Percentiles rank a stretch among this genome's conserved stretches.
phyloP scores from a whole-genome alignment of 306 rosid species.

The Lagenaria siceraria region DNA sequence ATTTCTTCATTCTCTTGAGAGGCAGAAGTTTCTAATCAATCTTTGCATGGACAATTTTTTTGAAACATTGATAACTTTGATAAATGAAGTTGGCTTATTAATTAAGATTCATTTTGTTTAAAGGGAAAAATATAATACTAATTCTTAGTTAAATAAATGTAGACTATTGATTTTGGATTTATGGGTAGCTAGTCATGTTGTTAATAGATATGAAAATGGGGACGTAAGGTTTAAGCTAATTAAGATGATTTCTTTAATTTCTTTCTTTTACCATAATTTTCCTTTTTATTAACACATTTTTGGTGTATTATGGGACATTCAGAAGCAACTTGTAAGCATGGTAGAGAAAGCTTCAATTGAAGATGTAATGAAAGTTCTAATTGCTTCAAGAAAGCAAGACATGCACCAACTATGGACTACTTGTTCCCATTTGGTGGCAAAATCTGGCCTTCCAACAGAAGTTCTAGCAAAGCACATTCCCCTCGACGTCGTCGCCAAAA shows the following conservation, averaged over 20 bases:
- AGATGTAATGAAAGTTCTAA: slow-evolving; percentile 88
- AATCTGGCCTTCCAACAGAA: slow-evolving; percentile 85
- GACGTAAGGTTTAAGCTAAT: neutral
- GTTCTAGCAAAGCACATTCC: slow-evolving; percentile 88
- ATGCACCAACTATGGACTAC: slow-evolving; percentile 97
- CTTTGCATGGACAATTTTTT: neutral
- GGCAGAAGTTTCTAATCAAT: neutral
- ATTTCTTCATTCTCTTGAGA: neutral
- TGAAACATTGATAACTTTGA: neutral
- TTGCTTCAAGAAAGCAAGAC: slow-evolving; percentile 93
- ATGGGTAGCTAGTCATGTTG: neutral
- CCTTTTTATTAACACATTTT: neutral
- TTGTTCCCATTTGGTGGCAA: slow-evolving; percentile 85
- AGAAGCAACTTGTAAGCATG: slow-evolving; percentile 98
- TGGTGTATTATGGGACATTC: slow-evolving; percentile 4
- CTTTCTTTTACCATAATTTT: neutral
- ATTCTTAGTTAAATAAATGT: neutral
- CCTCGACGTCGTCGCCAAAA: slow-evolving; percentile 67
- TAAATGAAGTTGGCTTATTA: neutral
- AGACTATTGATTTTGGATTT: neutral
- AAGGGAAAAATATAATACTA: neutral
- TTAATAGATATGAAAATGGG: neutral
- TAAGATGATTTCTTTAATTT: neutral
- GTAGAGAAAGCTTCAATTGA: slow-evolving; percentile 94
- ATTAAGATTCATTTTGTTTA: neutral